Evolutionary conservation across 2,329 filamentous ascomycete genomes (phyloP).

Genomic region (Epichloe scottii): DNA sequence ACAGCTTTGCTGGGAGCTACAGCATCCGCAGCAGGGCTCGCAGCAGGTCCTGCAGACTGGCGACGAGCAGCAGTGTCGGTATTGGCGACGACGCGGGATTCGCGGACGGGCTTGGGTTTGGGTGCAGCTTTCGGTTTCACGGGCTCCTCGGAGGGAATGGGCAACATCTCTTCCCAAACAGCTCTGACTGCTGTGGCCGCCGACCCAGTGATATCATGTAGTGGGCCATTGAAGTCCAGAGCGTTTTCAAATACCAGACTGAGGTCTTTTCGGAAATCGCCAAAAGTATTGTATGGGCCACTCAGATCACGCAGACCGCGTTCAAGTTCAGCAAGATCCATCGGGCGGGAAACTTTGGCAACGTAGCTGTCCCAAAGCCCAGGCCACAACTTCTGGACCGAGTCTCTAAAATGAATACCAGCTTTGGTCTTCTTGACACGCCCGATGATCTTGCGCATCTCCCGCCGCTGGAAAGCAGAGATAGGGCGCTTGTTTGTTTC

Average conservation of each 20-base stretch:
- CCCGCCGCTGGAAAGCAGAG: constrained; percentile 46
- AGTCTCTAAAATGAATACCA: constrained; percentile 60
- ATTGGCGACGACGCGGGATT: constrained; percentile 17
- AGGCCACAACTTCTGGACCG: constrained; percentile 67
- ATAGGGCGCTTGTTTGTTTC: constrained; percentile 36
- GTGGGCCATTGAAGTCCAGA: constrained; percentile 66
- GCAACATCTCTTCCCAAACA: constrained; percentile 33
- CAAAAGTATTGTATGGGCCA: constrained; percentile 49
- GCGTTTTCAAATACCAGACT: constrained; percentile 70
- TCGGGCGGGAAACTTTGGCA: constrained; percentile 58
- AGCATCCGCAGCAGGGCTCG: constrained; percentile 16
- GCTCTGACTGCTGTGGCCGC: constrained; percentile 43
- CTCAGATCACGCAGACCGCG: constrained; percentile 57
- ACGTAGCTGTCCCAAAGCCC: constrained; percentile 62
- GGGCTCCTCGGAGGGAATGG: constrained; percentile 39
- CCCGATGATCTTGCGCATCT: constrained; percentile 52
- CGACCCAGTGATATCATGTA: constrained; percentile 57
- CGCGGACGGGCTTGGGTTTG: constrained; percentile 25
- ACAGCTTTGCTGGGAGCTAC: constrained; percentile 10
- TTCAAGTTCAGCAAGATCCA: constrained; percentile 78
- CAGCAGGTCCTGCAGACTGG: constrained; percentile 18
- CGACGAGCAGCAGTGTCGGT: constrained; percentile 16
- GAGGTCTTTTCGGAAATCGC: constrained; percentile 63
- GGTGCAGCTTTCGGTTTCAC: constrained; percentile 40
- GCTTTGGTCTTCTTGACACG: constrained; percentile 79